Evolutionary conservation across 345 rosid genomes (phyloP), one percentile per base, ranked within the genome.

Genomic region (Salix exigua): DNA sequence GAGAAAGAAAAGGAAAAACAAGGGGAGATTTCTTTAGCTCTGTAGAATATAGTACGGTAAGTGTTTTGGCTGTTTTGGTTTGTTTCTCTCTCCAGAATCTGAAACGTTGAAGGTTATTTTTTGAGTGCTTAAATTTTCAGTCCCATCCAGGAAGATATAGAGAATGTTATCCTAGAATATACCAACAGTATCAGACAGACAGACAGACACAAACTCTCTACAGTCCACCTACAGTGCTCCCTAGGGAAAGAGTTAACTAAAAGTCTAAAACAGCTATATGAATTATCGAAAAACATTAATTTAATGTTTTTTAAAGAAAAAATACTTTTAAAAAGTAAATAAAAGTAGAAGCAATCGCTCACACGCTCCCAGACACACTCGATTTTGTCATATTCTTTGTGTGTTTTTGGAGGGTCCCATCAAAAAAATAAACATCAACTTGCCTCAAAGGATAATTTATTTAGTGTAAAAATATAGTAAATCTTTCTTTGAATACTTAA

Each of bases 111-210:
- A 53, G 74, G 40, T 60, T 44, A 30, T 40, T 40, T 40, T 5
- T 74, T 28, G 72, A 38, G 68, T 72, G 80, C 75, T 72, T 26
- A 73, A 44, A 35, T 33, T 60, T 46, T 63, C 50, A 67, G 68
- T 76, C 80, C 78, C 79, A 46, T 77, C 72, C 73, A 66, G 71
- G 58, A 19, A 46, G 68, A 71, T 71, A 75, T 71, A 75, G 55
- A 14, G 23, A 79, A 42, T 77, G 74, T 55, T 83, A 70, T 71
- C 5, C 69, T 61, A 73, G 94, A 88, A 89, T 88, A 88, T 87
- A 75, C 90, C 89, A 89, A 78, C 88, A 74, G 89, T 77, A 81
- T 85, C 88, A 53, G 46, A n/a, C n/a, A n/a, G n/a, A n/a, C n/a
- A n/a, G n/a, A n/a, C n/a, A n/a, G n/a, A 75, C 82, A 51, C 40